phyloP scores from a whole-genome alignment of 768 basidiomycete species.

The Russula virescens region DNA sequence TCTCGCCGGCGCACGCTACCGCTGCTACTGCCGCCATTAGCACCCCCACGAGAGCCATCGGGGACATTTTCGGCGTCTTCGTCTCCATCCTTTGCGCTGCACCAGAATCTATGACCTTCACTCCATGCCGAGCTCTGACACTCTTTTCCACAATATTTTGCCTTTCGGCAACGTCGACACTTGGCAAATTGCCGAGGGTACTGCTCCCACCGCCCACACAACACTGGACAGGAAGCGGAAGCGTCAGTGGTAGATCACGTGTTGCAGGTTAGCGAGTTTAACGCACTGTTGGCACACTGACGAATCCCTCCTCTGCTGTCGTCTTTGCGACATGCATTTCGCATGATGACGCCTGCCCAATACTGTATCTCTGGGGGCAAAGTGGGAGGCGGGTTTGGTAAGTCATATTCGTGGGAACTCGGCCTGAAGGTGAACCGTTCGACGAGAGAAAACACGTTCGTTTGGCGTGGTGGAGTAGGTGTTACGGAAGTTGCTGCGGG shows the following conservation, averaged over 20 bases:
- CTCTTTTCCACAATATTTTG: conserved; percentile 97
- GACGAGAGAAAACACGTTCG: conserved; percentile 93
- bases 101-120: conserved; percentile 95
- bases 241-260: background rate
- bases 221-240: conserved; percentile 45
- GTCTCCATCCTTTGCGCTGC: conserved; percentile 57
- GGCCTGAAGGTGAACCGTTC: conserved; percentile 96
- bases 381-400: conserved; percentile 60
- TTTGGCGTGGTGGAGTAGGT: conserved; percentile 41
- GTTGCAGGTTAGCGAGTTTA: conserved; percentile 4
- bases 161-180: conserved; percentile 91
- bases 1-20: conserved; percentile 15
- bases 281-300: conserved; percentile 94
- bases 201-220: conserved; percentile 91
- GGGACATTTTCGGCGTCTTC: conserved; percentile 32
- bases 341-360: conserved; percentile 99
- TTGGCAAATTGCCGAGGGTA: conserved; percentile 96
- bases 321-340: conserved; percentile 98
- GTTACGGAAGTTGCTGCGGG: conserved; percentile 27
- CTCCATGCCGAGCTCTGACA: conserved; percentile 97
- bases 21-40: background rate
- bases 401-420: conserved; percentile 69
- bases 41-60: background rate
- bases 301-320: conserved; percentile 88
- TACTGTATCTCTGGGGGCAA: conserved; percentile 91